phyloP scores from a whole-genome alignment of 1,139 yeast genomes.

The Kluyveromyces sp. region DNA sequence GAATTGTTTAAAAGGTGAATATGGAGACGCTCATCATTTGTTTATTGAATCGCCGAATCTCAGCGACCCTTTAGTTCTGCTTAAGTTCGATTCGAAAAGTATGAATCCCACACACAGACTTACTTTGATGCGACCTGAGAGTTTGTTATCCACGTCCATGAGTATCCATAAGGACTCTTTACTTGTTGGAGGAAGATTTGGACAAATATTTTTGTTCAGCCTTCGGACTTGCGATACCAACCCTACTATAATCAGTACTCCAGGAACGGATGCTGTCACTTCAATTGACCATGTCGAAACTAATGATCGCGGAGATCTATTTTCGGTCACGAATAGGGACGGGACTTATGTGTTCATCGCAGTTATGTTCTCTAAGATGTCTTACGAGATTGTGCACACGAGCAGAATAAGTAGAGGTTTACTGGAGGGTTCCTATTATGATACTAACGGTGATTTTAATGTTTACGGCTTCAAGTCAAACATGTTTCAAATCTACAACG shows the following conservation, averaged over 20 bases:
- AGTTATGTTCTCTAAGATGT: slow-evolving; percentile 13
- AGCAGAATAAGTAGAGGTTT: slow-evolving; percentile 70
- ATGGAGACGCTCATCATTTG: slow-evolving; percentile 32
- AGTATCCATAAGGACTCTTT: slow-evolving; percentile 40
- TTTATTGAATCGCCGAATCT: slow-evolving; percentile 67
- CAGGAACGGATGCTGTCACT: slow-evolving; percentile 73
- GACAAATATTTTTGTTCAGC: slow-evolving; percentile 54
- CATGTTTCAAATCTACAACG: slow-evolving; percentile 75
- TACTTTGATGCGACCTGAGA: slow-evolving; percentile 29
- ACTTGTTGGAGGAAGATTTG: slow-evolving; percentile 66
- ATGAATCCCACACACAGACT: background rate
- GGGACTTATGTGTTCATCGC: slow-evolving; percentile 46
- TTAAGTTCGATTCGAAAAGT: slow-evolving; percentile 30
- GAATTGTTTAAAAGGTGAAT: slow-evolving; percentile 40
- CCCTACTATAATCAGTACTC: slow-evolving; percentile 41
- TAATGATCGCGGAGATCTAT: slow-evolving; percentile 16
- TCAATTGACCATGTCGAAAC: slow-evolving; percentile 40
- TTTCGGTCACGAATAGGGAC: slow-evolving; percentile 54
- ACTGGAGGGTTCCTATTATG: slow-evolving; percentile 59
- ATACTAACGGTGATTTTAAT: slow-evolving; percentile 44
- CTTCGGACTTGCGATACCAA: slow-evolving; percentile 26
- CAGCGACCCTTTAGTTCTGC: slow-evolving; percentile 46
- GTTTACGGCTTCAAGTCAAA: slow-evolving; percentile 80
- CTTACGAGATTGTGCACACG: slow-evolving; percentile 39
- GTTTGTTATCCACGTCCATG: slow-evolving; percentile 57